phyloP scores from a whole-genome alignment of 805 yeast species.

The Ogataea nonfermentans region DNA sequence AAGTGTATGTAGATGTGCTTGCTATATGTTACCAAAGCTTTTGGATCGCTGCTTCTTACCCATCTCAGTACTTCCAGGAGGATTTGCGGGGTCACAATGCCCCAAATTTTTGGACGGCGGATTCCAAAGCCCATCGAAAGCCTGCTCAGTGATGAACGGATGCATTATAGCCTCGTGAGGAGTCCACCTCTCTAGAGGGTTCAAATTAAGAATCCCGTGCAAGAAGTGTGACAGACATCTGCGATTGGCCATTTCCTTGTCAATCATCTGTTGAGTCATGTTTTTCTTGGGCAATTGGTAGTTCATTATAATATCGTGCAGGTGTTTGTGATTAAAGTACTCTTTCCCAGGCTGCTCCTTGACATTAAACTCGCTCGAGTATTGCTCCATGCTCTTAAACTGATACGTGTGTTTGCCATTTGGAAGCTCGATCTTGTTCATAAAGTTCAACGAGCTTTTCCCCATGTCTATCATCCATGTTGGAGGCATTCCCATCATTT shows the following conservation, averaged over 20 bases:
- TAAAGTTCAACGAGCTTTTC: constrained; percentile 69
- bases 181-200: constrained; percentile 94
- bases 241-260: constrained; percentile 72
- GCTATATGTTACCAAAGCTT: constrained; percentile 18
- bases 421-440: constrained; percentile 30
- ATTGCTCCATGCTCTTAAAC: constrained; percentile 43
- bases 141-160: constrained; percentile 75
- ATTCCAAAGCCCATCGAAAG: constrained; percentile 51
- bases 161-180: constrained; percentile 94
- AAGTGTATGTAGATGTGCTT: neutral
- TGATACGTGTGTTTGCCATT: constrained; percentile 30
- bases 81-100: constrained; percentile 4
- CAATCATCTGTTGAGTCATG: constrained; percentile 52
- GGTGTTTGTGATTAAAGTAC: constrained; percentile 64
- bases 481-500: constrained; percentile 85
- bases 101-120: constrained; percentile 38
- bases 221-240: constrained; percentile 73
- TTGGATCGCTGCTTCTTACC: constrained; percentile 23
- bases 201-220: constrained; percentile 70
- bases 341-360: constrained; percentile 80
- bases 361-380: constrained; percentile 49
- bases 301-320: constrained; percentile 72
- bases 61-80: constrained; percentile 9
- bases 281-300: constrained; percentile 66
- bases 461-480: constrained; percentile 98